Evolutionary conservation across 1,139 yeast species (phyloP).

Genomic region (Sugiyamaella sp.): DNA sequence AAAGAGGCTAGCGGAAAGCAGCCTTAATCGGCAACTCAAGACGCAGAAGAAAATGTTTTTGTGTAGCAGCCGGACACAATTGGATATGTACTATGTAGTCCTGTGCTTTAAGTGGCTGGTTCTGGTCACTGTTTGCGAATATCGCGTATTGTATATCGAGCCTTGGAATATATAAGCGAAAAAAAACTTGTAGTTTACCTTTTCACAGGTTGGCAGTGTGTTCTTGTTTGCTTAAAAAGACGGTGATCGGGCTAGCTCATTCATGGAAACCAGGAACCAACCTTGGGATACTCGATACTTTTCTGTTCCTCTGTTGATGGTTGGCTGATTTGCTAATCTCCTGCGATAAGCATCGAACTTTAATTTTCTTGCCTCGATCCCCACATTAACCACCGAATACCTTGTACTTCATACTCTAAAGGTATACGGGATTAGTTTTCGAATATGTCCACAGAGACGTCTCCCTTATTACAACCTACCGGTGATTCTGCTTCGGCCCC

Average conservation of each 20-base stretch:
- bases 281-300: background rate
- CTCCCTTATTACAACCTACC: constrained; percentile 20
- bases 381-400: background rate
- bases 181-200: background rate
- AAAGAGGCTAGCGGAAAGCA: constrained; percentile 4
- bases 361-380: background rate
- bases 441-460: constrained; percentile 18
- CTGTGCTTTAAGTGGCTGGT: background rate
- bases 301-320: background rate
- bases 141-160: background rate
- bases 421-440: background rate
- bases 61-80: background rate
- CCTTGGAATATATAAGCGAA: background rate
- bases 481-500: background rate
- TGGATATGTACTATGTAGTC: background rate
- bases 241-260: no score
- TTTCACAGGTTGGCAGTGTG: background rate
- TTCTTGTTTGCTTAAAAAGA: background rate
- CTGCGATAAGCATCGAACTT: background rate
- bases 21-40: constrained; percentile 5
- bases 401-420: background rate
- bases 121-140: background rate
- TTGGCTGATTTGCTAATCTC: background rate
- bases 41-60: background rate
- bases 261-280: no score